Evolutionary conservation across 2,329 filamentous ascomycete species (phyloP).

Genomic region (Diplodia intermedia): DNA sequence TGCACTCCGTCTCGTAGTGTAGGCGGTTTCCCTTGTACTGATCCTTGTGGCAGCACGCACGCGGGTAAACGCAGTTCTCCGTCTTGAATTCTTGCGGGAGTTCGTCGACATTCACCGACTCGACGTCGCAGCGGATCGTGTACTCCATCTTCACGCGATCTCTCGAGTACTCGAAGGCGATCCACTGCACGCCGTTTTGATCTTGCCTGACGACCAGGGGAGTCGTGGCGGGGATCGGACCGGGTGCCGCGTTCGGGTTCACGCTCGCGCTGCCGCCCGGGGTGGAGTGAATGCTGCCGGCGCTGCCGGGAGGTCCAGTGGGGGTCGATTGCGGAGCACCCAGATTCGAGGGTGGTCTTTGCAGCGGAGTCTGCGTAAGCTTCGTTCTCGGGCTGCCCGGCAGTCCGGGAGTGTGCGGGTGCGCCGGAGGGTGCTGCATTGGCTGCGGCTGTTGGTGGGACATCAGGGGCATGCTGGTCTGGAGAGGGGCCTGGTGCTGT

Average conservation of each 20-base stretch:
- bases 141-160: conserved; percentile 99
- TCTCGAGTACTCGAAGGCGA: conserved; percentile 96
- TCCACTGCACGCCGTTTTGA: conserved; percentile 97
- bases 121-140: conserved; percentile 96
- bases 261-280: conserved; percentile 59
- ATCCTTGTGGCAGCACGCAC: conserved; percentile 93
- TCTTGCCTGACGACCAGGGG: conserved; percentile 94
- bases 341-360: conserved; percentile 62
- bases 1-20: conserved; percentile 98
- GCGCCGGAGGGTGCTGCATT: conserved; percentile 50
- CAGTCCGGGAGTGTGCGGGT: conserved; percentile 64
- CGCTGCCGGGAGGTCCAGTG: conserved; percentile 50
- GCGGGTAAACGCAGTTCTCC: conserved; percentile 97
- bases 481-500: conserved; percentile 58
- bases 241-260: conserved; percentile 90
- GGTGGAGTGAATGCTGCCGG: conserved; percentile 51
- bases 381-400: conserved; percentile 64
- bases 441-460: conserved; percentile 57
- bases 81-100: conserved; percentile 90
- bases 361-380: conserved; percentile 59
- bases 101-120: conserved; percentile 90
- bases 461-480: conserved; percentile 58
- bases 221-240: conserved; percentile 95
- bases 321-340: conserved; percentile 50
- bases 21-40: conserved; percentile 95